phyloP scores from a whole-genome alignment of 305 asterid species.

The Fraxinus sp. region DNA sequence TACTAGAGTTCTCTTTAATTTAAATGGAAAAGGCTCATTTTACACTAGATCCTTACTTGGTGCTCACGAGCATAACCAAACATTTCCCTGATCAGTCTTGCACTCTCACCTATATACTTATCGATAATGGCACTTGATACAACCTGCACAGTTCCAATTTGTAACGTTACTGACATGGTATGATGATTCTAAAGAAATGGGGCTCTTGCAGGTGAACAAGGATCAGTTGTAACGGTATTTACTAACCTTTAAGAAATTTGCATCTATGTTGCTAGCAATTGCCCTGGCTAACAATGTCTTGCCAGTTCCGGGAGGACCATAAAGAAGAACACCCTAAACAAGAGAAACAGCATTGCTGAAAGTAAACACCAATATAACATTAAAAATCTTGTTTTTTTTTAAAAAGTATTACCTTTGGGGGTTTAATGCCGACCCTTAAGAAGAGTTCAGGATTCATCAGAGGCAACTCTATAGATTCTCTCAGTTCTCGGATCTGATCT shows the following conservation, averaged over 20 bases:
- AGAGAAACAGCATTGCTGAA: conserved; percentile 16
- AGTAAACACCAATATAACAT: conserved; percentile 6
- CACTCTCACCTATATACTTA: conserved; percentile 97
- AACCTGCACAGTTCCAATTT: conserved; percentile 50
- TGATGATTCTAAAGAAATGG: neutral
- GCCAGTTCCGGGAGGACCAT: conserved; percentile 99
- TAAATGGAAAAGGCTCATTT: neutral
- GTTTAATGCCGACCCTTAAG: conserved; percentile 89
- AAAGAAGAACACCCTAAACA: conserved; percentile 89
- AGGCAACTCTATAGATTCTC: conserved; percentile 93
- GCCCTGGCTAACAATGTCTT: conserved; percentile 97
- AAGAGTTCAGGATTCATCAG: conserved; percentile 96
- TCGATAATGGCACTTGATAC: conserved; percentile 98
- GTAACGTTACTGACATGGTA: conserved; percentile 22
- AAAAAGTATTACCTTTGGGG: conserved; percentile 68
- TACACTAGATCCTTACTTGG: conserved; percentile 54
- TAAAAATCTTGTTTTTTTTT: neutral
- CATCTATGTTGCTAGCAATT: conserved; percentile 94
- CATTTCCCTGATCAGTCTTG: conserved; percentile 95
- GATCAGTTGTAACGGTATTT: neutral
- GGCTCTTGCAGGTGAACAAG: neutral
- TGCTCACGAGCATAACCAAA: conserved; percentile 96
- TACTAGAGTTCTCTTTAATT: neutral
- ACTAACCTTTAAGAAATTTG: conserved; percentile 84
- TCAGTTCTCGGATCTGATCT: conserved; percentile 90